Evolutionary conservation across 345 rosid genomes (phyloP), one percentile per base, ranked within the genome.

Genomic region (Syzygium jambos): DNA sequence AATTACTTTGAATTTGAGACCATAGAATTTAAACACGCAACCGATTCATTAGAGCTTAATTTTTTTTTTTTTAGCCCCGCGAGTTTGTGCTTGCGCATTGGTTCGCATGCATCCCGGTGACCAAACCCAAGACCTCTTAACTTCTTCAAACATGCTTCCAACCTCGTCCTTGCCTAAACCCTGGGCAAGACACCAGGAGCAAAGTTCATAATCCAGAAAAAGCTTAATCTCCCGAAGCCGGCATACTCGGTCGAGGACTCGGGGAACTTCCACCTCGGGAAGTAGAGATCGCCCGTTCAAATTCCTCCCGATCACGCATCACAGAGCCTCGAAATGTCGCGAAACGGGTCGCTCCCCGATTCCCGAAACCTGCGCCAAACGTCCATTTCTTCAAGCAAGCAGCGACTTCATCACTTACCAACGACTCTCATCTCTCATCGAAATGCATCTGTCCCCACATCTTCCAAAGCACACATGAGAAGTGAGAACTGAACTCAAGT

Each of bases 241-340:
- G 8, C 1, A 65, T 30, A 43, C 11, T 17, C 9, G 23, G 78
- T 65, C 30, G 2, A 11, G 16, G 43, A 65, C 34, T 65, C 43
- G 17, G 34, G 77, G 17, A 29, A 65, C 41, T 65, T 65, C 12
- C 78, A 65, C 10, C 43, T 30, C 9, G 11, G 3, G 3, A 65
- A 16, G 78, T 0, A 30, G 11, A 65, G 6, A 30, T 65, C 22
- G 0, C 78, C 78, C 43, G 6, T 63, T 63, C 29, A 29, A 29
- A 30, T 63, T 63, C 11, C 41, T 0, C 1, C 21, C 0, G 15
- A 9, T 65, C 2, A 0, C 22, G 19, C 2, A 0, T 30, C 41
- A 65, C 29, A 65, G 2, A 5, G 11, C 41, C 78, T 65, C 11
- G 78, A 65, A 65, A 65, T 5, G 41, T 1, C 3, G 29, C 0